Conservation (phyloP, 2,329 filamentous ascomycete genomes). For the Dactylellina parvicollis region DNA sequence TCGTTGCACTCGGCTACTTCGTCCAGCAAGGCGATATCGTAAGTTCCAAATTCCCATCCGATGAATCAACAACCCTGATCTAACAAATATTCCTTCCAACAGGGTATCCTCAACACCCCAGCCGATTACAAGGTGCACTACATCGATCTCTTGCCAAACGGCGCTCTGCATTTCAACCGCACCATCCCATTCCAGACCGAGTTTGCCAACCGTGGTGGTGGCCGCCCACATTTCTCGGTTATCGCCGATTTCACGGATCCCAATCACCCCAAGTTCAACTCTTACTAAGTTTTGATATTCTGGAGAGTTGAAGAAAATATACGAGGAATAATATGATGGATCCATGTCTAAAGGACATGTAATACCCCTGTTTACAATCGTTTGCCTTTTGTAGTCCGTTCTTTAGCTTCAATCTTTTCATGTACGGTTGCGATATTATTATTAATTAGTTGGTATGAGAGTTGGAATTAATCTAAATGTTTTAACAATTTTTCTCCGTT, state of each 20-base stretch:
- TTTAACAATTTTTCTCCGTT: background rate
- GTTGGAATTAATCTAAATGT: background rate
- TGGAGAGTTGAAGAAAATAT: background rate
- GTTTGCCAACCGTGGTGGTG: constrained; percentile 69
- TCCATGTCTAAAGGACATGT: background rate
- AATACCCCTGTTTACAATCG: background rate
- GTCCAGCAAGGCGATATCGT: constrained; percentile 69
- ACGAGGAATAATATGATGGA: background rate
- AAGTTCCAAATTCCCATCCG: constrained; percentile 41
- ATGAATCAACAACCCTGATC: background rate
- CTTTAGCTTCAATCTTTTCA: background rate
- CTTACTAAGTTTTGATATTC: constrained; percentile 20
- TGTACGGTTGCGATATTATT: constrained; percentile 12
- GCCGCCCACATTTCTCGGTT: constrained; percentile 68
- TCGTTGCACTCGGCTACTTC: constrained; percentile 74
- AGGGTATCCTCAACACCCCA: constrained; percentile 69
- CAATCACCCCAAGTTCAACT: constrained; percentile 46
- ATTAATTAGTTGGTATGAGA: background rate
- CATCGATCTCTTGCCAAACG: constrained; percentile 69
- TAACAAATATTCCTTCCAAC: constrained; percentile 32
- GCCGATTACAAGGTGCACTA: constrained; percentile 72
- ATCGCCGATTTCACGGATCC: constrained; percentile 51
- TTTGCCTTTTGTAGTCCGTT: background rate
- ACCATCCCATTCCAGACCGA: constrained; percentile 68
- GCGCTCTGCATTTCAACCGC: constrained; percentile 70